Evolutionary conservation across 305 asterid species (phyloP).

Genomic region (Solanum chacoense): DNA sequence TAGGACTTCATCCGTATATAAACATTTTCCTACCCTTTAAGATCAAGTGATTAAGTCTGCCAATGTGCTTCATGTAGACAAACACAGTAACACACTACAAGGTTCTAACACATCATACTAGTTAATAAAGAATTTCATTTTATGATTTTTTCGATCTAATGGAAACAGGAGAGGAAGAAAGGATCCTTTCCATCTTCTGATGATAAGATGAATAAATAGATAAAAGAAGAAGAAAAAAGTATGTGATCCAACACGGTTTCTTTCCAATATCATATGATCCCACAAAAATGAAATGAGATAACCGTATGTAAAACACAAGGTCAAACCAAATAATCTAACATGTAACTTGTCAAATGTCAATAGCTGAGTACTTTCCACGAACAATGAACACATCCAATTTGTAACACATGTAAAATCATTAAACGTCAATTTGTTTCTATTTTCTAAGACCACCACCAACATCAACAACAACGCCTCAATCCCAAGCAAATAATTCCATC

Average conservation of each 20-base stretch:
- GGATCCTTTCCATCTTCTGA: neutral
- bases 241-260: neutral
- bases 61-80: neutral
- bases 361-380: neutral
- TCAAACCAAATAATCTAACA: neutral
- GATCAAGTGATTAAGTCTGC: neutral
- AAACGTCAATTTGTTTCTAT: neutral
- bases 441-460: neutral
- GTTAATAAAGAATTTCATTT: neutral
- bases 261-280: neutral
- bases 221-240: neutral
- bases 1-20: neutral
- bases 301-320: neutral
- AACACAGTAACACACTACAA: neutral
- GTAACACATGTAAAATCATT: neutral
- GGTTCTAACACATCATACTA: neutral
- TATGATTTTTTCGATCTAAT: neutral
- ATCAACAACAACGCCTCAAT: neutral
- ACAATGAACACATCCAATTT: neutral
- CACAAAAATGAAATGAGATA: neutral
- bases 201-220: neutral
- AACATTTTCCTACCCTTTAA: neutral
- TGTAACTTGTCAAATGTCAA: neutral
- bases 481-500: neutral
- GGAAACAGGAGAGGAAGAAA: neutral